These are phyloP conservation scores for Aspergillus transmontanensis DNA, from an alignment of 2,329 filamentous ascomycete species.

Conservation along the genomic window DNA sequence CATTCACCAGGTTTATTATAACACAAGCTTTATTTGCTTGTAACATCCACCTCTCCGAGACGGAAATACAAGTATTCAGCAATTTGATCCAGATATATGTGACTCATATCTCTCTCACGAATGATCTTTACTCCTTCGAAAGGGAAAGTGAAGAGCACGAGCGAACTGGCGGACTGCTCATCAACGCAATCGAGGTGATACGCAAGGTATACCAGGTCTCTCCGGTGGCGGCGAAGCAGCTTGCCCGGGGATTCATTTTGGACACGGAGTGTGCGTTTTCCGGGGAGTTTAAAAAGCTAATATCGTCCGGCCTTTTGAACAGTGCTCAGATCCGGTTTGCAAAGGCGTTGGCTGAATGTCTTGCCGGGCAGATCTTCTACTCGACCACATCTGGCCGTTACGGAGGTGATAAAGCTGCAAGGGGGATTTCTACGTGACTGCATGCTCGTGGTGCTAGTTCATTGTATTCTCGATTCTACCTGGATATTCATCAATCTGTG, in stretches of 20 bases:
- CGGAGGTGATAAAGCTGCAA: not conserved
- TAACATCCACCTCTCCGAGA: not conserved
- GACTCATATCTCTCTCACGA: not conserved
- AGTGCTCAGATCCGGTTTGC: not conserved
- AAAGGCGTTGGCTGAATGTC: not conserved
- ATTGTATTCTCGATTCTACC: too few relatives aligned
- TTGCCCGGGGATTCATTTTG: not conserved
- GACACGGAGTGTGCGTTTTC: not conserved
- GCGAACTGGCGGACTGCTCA: not conserved
- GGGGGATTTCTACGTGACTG: not conserved
- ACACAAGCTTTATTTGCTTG: not conserved
- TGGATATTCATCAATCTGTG: too few relatives aligned
- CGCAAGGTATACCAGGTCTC: not conserved
- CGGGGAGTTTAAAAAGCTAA: not conserved
- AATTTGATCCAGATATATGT: not conserved
- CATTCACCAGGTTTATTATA: not conserved
- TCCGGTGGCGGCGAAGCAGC: not conserved
- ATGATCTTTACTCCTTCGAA: not conserved
- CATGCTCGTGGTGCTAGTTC: too few relatives aligned
- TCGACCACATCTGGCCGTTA: not conserved
- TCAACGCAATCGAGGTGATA: not conserved
- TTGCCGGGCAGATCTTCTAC: not conserved
- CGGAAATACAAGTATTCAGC: not conserved
- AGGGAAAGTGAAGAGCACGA: not conserved
- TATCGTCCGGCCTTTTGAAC: not conserved